Evolutionary conservation across 2,329 filamentous ascomycete species (phyloP), one percentile per base, ranked within the genome.

Genomic region (Leptographium flavum): DNA sequence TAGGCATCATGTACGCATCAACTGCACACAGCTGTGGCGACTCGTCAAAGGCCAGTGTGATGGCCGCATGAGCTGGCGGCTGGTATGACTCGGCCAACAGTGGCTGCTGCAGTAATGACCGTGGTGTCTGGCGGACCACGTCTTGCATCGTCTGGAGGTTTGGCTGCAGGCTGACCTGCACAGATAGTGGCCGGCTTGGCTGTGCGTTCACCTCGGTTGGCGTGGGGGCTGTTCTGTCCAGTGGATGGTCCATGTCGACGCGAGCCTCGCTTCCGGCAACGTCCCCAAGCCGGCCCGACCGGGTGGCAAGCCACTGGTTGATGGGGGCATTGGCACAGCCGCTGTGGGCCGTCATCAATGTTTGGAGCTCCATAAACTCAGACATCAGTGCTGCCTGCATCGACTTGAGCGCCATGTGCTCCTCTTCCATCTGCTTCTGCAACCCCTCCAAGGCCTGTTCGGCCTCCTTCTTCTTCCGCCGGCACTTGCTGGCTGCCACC

Each of bases 401-500:
- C 10, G 28, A 5, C 19, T 42, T 42, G 2, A 42, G 39, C 14
- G 22, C 30, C 30, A 23, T 23, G 6, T 52, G 54, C 54, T 75
- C 71, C 38, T 75, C 52, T 0, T 56, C 60, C 10, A 57, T 51
- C 45, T 66, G 68, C 6, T 61, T 63, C 44, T 28, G 64, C 48
- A 75, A 69, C 21, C 75, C 55, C n/a, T 68, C 64, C 13, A 60
- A 60, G 21, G 71, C 65, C 64, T 68, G 73, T 52, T 43, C 41
- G 1, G 41, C 41, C 15, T 66, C 61, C 59, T 74, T 76, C 54
- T 74, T 74, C 60, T 83, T 84, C 55, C 81, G 73, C 4, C 82
- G 74, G 55, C 81, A 87, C 56, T 85, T 86, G 57, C 77, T 81
- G 1, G 83, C 82, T 0, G 83, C 82, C 3, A 82, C 64, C 10